phyloP scores from a whole-genome alignment of 2,329 filamentous ascomycete genomes.

The Paracorniculantispora psalliotae region DNA sequence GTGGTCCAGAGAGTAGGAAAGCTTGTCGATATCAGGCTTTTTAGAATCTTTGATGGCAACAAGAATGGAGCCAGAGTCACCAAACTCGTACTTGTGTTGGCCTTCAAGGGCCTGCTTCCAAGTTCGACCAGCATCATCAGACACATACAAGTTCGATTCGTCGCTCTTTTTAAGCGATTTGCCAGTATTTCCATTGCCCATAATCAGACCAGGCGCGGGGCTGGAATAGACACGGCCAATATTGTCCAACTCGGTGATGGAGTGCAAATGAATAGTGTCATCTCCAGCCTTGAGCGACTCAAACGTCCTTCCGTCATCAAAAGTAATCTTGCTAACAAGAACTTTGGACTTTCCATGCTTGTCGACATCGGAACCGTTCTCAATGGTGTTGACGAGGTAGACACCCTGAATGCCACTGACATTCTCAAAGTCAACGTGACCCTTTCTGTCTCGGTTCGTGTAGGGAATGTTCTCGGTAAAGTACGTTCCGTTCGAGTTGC shows the following conservation, averaged over 20 bases:
- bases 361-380: conserved; percentile 75
- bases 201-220: conserved; percentile 84
- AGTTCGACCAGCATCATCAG: conserved; percentile 81
- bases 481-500: conserved; percentile 95
- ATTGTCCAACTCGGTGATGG: conserved; percentile 79
- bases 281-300: conserved; percentile 64
- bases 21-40: conserved; percentile 51
- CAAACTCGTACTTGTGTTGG: conserved; percentile 93
- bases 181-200: conserved; percentile 91
- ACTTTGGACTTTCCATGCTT: conserved; percentile 55
- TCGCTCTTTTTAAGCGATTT: conserved; percentile 63
- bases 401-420: conserved; percentile 88
- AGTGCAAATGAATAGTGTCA: conserved; percentile 79
- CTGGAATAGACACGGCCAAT: conserved; percentile 87
- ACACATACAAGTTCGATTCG: conserved; percentile 79
- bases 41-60: conserved; percentile 75
- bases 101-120: conserved; percentile 74
- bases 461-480: conserved; percentile 90
- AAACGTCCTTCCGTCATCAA: conserved; percentile 90
- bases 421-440: conserved; percentile 92
- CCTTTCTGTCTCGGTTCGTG: conserved; percentile 74
- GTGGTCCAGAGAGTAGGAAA: conserved; percentile 80
- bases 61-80: conserved; percentile 84
- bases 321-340: conserved; percentile 78
- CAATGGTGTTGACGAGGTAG: conserved; percentile 81